A percentile compares a stretch with the other conserved stretches of the same genome.
Evolutionary conservation across 768 basidiomycete species (phyloP).

Genomic region (Leccinum uliginosum): DNA sequence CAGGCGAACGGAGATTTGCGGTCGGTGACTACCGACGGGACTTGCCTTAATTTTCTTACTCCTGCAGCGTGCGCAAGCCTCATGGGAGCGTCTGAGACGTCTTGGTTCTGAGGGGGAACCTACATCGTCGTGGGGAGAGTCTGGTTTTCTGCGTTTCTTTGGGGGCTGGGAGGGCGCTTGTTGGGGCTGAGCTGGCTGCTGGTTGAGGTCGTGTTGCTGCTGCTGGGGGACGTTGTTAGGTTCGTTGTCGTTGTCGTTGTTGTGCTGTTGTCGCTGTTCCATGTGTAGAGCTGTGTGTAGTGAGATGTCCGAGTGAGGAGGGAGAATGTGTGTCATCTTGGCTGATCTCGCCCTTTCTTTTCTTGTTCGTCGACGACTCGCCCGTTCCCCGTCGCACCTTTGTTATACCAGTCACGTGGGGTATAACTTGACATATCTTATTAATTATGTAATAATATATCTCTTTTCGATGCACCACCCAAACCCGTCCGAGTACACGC

Average conservation of each 20-base stretch:
- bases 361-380: background rate
- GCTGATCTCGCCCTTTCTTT: conserved; percentile 24
- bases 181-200: conserved; percentile 23
- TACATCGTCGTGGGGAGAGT: conserved; percentile 52
- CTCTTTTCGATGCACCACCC: conserved; percentile 18
- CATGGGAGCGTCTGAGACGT: conserved; percentile 81
- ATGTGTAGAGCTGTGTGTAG: conserved; percentile 65
- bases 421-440: background rate
- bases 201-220: conserved; percentile 15
- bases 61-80: conserved; percentile 90
- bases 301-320: conserved; percentile 45
- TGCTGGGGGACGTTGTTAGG: conserved; percentile 24
- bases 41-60: conserved; percentile 94
- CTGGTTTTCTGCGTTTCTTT: conserved; percentile 61
- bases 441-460: conserved; percentile 1
- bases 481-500: conserved; percentile 56
- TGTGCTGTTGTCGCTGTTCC: conserved; percentile 56
- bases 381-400: conserved; percentile 8
- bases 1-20: conserved; percentile 71
- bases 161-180: conserved; percentile 33
- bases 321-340: conserved; percentile 49
- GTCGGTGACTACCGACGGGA: conserved; percentile 68
- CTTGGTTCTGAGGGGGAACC: conserved; percentile 64
- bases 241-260: conserved; percentile 31
- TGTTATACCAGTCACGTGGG: conserved; percentile 21